Base-by-base conservation (phyloP, 2,329 filamentous ascomycete genomes). In the Alternaria viburni region DNA sequence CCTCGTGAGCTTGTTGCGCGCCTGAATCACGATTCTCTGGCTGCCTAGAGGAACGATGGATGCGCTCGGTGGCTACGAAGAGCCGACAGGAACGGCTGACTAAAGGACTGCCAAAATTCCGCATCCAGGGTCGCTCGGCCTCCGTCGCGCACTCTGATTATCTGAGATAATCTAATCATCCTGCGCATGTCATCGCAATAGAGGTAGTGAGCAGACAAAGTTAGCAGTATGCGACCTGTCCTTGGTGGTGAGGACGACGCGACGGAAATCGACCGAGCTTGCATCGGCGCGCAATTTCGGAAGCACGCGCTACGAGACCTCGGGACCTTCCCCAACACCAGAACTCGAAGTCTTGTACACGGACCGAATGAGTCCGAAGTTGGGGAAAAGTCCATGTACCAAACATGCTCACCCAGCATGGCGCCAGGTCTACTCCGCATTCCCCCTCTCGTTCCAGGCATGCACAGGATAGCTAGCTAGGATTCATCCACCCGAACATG, bases 401-500 rank as follows among this genome's bases (percentile, higher is more conserved):
- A 43, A 44, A 19, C 30, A 25, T 17, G 25, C 19, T 32, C 43
- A 54, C 23, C 23, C 11, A 41, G 36, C 36, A 41, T 41, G 5
- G 30, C n/a, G 10, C 25, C 19, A 17, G 19, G 12, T 19, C 11
- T 62, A 54, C 63, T 65, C 63, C 63, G 43, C 63, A 63, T 66
- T 66, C 66, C 66, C 64, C 66, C 65, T 61, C 46, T 10, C 13
- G 47, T 11, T 17, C 7, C 5, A 28, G 3, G 32, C 10, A 47
- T 26, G 25, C 23, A 5, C n/a, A 54, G 21, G 25, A 9, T 41
- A 41, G 1, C 36, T 2, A 41, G 36, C 0, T 52, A 50, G 61
- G 50, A 23, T 54, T 59, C 41, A 61, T 60, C 36, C 19, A 28
- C 11, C 55, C 57, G 47, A 67, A 19, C 23, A 65, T 69, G 67